Evolutionary conservation across 345 rosid genomes (phyloP).

Genomic region (Psidium friedrichsthalianum): DNA sequence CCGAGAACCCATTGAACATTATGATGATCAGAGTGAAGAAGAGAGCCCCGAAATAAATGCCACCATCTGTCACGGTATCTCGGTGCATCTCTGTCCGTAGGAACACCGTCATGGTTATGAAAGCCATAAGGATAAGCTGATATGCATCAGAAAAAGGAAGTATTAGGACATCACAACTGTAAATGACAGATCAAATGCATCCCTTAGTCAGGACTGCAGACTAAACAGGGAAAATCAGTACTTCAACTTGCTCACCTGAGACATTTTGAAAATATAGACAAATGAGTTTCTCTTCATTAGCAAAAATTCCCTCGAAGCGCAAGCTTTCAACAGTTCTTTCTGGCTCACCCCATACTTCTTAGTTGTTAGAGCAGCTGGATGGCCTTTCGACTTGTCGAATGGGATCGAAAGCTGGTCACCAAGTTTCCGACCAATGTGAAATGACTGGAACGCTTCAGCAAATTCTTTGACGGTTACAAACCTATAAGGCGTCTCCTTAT

Average conservation of each 20-base stretch:
- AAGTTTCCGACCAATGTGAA: conserved; percentile 44
- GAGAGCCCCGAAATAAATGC: conserved; percentile 52
- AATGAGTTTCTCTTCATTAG: conserved; percentile 91
- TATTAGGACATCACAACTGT: not conserved
- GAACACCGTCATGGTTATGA: conserved; percentile 50
- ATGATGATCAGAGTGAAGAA: conserved; percentile 38
- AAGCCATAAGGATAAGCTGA: conserved; percentile 50
- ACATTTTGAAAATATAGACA: conserved; percentile 52
- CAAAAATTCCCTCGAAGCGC: conserved; percentile 60
- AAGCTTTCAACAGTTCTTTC: conserved; percentile 57
- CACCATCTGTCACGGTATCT: conserved; percentile 49
- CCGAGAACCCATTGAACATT: conserved; percentile 77
- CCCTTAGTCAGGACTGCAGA: not conserved
- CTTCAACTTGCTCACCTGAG: conserved; percentile 17
- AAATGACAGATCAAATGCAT: not conserved
- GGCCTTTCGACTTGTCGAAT: conserved; percentile 62
- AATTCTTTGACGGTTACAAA: conserved; percentile 51
- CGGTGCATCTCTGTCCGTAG: conserved; percentile 64
- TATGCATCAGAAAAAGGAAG: not conserved
- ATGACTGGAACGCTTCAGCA: conserved; percentile 56
- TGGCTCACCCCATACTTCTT: conserved; percentile 50
- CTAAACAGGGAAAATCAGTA: not conserved
- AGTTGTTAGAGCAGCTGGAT: conserved; percentile 66
- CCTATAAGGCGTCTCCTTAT: conserved; percentile 41
- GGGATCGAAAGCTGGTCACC: conserved; percentile 63